Percentiles rank a stretch among this genome's conserved stretches.
Conservation (phyloP, 2,329 filamentous ascomycete species). For the Fusarium pilosicola region DNA sequence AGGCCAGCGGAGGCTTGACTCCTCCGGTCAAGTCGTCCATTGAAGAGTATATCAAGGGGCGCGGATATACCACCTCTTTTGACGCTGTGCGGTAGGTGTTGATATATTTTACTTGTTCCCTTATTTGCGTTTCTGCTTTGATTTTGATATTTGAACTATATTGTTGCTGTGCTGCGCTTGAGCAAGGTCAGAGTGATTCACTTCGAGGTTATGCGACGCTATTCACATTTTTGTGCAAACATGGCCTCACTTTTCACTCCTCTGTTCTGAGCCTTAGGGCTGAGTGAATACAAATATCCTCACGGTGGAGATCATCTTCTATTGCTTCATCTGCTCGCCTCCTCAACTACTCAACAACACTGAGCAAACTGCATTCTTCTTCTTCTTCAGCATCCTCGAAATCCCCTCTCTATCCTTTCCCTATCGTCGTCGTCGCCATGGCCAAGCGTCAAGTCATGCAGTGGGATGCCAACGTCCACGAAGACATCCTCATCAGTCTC, state of each 20-base stretch:
- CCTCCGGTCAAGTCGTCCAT: constrained; percentile 46
- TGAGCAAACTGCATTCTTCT: neutral
- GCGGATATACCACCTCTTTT: constrained; percentile 53
- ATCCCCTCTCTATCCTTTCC: neutral
- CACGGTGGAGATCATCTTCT: neutral
- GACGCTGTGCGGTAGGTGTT: constrained; percentile 56
- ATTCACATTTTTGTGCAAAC: neutral
- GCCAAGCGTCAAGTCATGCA: constrained; percentile 47
- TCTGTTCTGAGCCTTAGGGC: constrained; percentile 1
- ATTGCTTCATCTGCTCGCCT: neutral
- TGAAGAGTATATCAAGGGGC: constrained; percentile 46
- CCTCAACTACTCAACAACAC: neutral
- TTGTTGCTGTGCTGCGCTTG: neutral
- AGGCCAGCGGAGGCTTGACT: constrained; percentile 42
- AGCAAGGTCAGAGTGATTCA: neutral
- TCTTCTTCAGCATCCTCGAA: neutral
- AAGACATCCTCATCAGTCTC: constrained; percentile 56
- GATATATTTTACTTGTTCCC: neutral
- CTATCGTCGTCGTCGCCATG: constrained; percentile 32
- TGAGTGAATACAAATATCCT: neutral
- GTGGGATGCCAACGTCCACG: constrained; percentile 56
- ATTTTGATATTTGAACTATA: neutral
- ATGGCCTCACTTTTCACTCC: neutral
- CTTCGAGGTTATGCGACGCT: neutral
- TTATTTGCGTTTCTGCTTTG: neutral